Evolutionary conservation across 805 yeast genomes (phyloP).

Genomic region (Ogataea pignaliae): DNA sequence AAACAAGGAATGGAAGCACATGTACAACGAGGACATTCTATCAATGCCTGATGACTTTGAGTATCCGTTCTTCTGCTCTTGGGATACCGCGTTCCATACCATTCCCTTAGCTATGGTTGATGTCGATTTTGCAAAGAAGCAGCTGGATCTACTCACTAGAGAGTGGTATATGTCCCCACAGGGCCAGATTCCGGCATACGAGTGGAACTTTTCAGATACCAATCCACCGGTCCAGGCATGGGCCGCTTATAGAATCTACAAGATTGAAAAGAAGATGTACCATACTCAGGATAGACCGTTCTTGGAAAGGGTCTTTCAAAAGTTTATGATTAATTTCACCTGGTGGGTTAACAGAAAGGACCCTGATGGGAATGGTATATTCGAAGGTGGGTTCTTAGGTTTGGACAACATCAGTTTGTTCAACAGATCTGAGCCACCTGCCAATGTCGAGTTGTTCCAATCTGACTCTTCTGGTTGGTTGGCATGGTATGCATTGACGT

Average conservation of each 20-base stretch:
- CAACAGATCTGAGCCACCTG: conserved; percentile 92
- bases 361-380: conserved; percentile 77
- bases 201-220: conserved; percentile 94
- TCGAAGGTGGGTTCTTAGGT: conserved; percentile 93
- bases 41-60: conserved; percentile 96
- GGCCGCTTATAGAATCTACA: conserved; percentile 85
- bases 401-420: conserved; percentile 89
- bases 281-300: conserved; percentile 79
- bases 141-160: conserved; percentile 77
- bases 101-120: conserved; percentile 91
- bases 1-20: conserved; percentile 83
- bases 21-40: conserved; percentile 81
- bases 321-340: conserved; percentile 80
- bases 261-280: conserved; percentile 80
- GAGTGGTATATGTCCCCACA: conserved; percentile 99
- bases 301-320: conserved; percentile 89
- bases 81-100: conserved; percentile 97
- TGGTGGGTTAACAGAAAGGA: conserved; percentile 98
- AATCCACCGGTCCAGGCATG: conserved; percentile 98
- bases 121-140: conserved; percentile 86
- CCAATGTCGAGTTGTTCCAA: conserved; percentile 86
- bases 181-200: conserved; percentile 96
- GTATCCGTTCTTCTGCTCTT: conserved; percentile 92
- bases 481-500: conserved; percentile 87
- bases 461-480: conserved; percentile 98